phyloP scores from a whole-genome alignment of 2,329 filamentous ascomycete genomes.

The Chrysosporium queenslandicum region DNA sequence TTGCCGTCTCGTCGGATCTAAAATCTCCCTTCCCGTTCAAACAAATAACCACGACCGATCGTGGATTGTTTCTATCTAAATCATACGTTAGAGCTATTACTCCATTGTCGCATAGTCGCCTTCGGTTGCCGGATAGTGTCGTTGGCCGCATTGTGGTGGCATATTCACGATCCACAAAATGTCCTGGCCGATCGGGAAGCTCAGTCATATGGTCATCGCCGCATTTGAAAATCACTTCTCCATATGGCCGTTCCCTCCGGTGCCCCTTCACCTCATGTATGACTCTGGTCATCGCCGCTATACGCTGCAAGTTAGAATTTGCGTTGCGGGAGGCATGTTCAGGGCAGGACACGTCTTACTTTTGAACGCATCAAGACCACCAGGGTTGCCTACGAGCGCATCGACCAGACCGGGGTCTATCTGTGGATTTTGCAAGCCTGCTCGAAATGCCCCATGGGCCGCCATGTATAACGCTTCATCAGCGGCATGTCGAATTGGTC shows the following conservation, averaged over 20 bases:
- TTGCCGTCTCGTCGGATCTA: not conserved
- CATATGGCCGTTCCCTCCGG: not conserved
- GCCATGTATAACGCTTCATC: conserved; percentile 5
- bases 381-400: not conserved
- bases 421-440: not conserved
- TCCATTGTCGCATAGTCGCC: not conserved
- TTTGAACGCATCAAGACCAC: not conserved
- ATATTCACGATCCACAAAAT: not conserved
- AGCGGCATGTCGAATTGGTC: not conserved
- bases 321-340: not conserved
- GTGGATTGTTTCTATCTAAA: not conserved
- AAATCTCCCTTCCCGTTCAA: not conserved
- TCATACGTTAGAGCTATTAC: not conserved
- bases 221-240: conserved; percentile 1
- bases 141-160: not conserved
- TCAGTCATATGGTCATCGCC: not conserved
- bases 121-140: not conserved
- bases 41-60: conserved; percentile 1
- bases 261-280: not conserved
- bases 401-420: not conserved
- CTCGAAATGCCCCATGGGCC: not conserved
- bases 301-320: not conserved
- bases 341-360: not conserved
- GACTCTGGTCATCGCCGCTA: not conserved
- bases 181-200: not conserved